phyloP scores from a whole-genome alignment of 345 rosid genomes.

The Rhizophora mangle region DNA sequence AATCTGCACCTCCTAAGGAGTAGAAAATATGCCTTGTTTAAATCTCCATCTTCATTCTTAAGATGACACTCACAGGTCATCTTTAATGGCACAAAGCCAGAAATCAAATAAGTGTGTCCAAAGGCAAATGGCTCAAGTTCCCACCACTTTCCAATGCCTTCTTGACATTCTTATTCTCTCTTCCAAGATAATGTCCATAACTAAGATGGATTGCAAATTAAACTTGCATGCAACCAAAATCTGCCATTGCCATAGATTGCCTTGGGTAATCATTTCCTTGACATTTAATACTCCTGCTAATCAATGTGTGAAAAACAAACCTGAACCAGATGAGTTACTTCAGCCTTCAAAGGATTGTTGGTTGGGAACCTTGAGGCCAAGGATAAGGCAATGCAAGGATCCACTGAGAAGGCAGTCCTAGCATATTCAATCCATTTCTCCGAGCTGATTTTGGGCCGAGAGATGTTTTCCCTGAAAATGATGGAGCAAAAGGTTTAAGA shows the following conservation, averaged over 20 bases:
- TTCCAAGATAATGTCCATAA: not conserved
- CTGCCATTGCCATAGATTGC: too few species aligned
- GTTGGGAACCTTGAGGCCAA: slow-evolving; percentile 81
- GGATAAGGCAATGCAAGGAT: slow-evolving; percentile 81
- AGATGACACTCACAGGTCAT: not conserved
- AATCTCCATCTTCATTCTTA: not conserved
- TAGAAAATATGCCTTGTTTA: too few species aligned
- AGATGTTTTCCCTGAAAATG: slow-evolving; percentile 54
- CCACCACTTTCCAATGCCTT: not conserved
- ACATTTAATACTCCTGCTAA: not conserved
- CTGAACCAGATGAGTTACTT: slow-evolving; percentile 91
- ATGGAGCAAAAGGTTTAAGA: slow-evolving; percentile 18
- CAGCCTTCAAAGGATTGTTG: slow-evolving; percentile 63
- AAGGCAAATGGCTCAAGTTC: too few species aligned
- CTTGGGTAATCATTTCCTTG: not conserved
- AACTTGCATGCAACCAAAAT: not conserved
- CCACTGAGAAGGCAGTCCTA: slow-evolving; percentile 82
- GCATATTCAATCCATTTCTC: slow-evolving; percentile 90
- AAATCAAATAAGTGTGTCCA: not conserved
- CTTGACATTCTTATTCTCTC: not conserved
- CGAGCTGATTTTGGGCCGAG: slow-evolving; percentile 64
- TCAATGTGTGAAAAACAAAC: slow-evolving; percentile 34
- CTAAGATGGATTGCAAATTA: not conserved
- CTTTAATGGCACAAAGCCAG: not conserved
- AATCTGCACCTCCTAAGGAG: too few species aligned